Percentiles rank a stretch among this genome's conserved stretches.
phyloP scores from a whole-genome alignment of 2,329 filamentous ascomycete species.

The Penicillium sp. region DNA sequence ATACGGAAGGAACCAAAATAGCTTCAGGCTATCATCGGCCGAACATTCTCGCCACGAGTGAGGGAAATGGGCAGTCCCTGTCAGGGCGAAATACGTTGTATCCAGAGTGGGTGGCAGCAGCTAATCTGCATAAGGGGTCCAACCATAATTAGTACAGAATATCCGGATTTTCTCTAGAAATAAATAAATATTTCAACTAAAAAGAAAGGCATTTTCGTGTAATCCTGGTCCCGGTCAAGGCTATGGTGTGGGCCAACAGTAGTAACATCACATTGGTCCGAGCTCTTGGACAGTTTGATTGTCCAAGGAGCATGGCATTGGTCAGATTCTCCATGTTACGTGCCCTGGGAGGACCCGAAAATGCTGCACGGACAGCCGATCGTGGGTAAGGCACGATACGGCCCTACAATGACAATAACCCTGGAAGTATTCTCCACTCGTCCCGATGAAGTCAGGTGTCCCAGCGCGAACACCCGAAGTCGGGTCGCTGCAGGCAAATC shows the following conservation, averaged over 20 bases:
- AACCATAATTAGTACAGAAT: constrained; percentile 21
- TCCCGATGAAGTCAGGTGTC: constrained; percentile 32
- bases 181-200: not conserved
- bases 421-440: constrained; percentile 24
- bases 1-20: constrained; percentile 2
- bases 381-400: constrained; percentile 20
- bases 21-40: constrained; percentile 8
- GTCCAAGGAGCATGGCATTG: constrained; percentile 30
- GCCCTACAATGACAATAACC: constrained; percentile 11
- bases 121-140: constrained; percentile 24
- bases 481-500: constrained; percentile 34
- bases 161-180: constrained; percentile 7
- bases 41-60: constrained; percentile 32
- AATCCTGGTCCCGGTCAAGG: constrained; percentile 13
- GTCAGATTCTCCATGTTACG: constrained; percentile 30
- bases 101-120: constrained; percentile 26
- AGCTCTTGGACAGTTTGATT: constrained; percentile 24
- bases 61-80: constrained; percentile 22
- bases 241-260: not conserved
- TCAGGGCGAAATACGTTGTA: constrained; percentile 30
- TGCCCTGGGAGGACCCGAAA: constrained; percentile 24
- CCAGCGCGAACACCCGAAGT: constrained; percentile 32
- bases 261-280: constrained; percentile 24
- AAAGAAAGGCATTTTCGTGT: constrained; percentile 7
- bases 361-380: constrained; percentile 27